These are phyloP conservation scores for Colletotrichum chrysophilum DNA, from an alignment of 2,329 filamentous ascomycete species.

Conservation along the genomic window DNA sequence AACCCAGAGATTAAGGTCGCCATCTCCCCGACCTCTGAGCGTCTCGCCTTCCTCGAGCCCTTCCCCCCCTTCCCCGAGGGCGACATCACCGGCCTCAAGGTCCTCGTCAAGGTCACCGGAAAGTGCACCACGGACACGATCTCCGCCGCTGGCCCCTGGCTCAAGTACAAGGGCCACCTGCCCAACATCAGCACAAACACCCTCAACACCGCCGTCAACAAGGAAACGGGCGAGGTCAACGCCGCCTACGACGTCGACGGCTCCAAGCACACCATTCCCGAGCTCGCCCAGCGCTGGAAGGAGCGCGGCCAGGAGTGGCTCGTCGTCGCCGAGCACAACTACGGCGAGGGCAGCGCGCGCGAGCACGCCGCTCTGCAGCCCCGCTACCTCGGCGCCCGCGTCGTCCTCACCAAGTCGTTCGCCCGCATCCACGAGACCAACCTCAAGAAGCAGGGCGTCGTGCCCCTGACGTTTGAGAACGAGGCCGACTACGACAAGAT, in stretches of 20 bases:
- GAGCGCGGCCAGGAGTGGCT: constrained; percentile 79
- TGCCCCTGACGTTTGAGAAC: constrained; percentile 89
- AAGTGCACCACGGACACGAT: constrained; percentile 99
- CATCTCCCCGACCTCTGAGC: constrained; percentile 86
- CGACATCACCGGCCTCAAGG: constrained; percentile 79
- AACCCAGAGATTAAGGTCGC: constrained; percentile 69
- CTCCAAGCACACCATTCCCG: constrained; percentile 78
- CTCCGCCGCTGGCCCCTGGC: constrained; percentile 93
- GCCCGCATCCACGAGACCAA: constrained; percentile 96
- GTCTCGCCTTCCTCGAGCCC: constrained; percentile 88
- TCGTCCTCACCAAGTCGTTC: constrained; percentile 87
- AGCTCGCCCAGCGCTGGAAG: constrained; percentile 86
- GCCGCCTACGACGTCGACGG: constrained; percentile 88
- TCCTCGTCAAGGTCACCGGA: constrained; percentile 94
- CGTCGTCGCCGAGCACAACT: constrained; percentile 97
- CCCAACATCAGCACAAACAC: constrained; percentile 99
- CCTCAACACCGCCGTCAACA: constrained; percentile 92
- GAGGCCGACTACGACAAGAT: constrained; percentile 89
- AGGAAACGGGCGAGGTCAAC: constrained; percentile 91
- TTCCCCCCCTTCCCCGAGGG: constrained; percentile 81
- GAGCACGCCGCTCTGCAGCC: constrained; percentile 92
- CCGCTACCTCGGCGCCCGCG: constrained; percentile 83
- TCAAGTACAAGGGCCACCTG: constrained; percentile 99
- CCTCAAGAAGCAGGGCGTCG: constrained; percentile 95
- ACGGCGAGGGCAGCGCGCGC: constrained; percentile 87